phyloP scores from a whole-genome alignment of 768 basidiomycete genomes.

The Strobilomyces echinocephalus region DNA sequence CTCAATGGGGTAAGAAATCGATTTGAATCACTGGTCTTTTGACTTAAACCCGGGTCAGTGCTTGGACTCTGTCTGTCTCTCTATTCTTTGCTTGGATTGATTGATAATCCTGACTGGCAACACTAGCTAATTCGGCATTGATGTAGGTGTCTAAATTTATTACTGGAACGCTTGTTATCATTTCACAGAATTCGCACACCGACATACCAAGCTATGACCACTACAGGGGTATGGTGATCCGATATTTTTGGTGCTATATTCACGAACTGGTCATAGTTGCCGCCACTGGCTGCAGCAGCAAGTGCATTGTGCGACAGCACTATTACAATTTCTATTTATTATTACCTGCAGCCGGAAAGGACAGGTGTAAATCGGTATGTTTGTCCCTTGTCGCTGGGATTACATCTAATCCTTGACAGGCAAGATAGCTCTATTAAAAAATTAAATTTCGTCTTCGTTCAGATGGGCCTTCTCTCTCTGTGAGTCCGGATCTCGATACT shows the following conservation, averaged over 20 bases:
- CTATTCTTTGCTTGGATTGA: not conserved
- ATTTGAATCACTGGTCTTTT: not conserved
- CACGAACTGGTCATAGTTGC: constrained; percentile 1
- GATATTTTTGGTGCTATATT: not conserved
- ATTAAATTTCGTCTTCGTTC: not conserved
- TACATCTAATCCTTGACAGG: not conserved
- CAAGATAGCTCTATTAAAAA: constrained; percentile 9
- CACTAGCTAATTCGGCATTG: not conserved
- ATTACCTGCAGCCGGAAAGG: not conserved
- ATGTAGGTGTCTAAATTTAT: constrained; percentile 4
- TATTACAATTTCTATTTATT: constrained; percentile 12
- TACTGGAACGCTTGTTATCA: not conserved
- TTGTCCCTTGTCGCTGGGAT: not conserved
- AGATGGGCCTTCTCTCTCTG: not conserved
- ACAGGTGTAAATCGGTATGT: constrained; percentile 1
- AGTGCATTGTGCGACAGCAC: constrained; percentile 18
- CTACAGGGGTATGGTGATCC: constrained; percentile 2
- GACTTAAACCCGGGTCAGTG: constrained; percentile 1
- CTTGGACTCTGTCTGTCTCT: constrained; percentile 14
- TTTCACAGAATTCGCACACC: constrained; percentile 7
- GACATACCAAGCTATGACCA: constrained; percentile 3
- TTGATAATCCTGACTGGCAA: not conserved
- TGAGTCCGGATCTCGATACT: not conserved
- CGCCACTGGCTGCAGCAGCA: constrained; percentile 6
- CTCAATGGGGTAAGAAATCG: constrained; percentile 15